Evolutionary conservation across 306 rosid species (phyloP).

Genomic region (Alnus glutinosa): DNA sequence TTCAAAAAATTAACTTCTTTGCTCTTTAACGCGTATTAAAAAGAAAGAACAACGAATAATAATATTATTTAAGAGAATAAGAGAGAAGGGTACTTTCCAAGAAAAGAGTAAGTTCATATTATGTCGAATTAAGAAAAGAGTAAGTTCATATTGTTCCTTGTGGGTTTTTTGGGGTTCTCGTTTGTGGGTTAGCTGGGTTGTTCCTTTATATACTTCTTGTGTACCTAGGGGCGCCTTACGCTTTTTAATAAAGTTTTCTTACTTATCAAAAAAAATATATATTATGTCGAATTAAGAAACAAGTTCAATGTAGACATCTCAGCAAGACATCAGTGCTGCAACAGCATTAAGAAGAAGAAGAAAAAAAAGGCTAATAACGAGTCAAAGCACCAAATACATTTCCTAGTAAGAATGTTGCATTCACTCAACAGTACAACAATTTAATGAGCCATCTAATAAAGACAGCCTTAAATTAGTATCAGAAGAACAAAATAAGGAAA

Average conservation of each 20-base stretch:
- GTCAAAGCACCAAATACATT: neutral
- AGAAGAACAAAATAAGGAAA: conserved; percentile 12
- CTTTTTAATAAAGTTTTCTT: too few relatives aligned
- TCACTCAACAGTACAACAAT: conserved; percentile 14
- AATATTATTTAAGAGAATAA: neutral
- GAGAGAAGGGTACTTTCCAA: neutral
- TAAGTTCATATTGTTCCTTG: too few relatives aligned
- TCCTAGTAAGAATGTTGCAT: neutral
- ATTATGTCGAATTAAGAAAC: neutral
- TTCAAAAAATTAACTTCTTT: neutral
- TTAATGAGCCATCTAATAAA: conserved; percentile 15
- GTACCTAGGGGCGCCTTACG: too few relatives aligned
- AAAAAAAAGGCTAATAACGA: neutral
- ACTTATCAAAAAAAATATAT: too few relatives aligned
- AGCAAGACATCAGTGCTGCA: neutral
- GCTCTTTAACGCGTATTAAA: neutral
- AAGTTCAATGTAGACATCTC: neutral
- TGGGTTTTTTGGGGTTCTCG: too few relatives aligned
- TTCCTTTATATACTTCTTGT: too few relatives aligned
- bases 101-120: neutral
- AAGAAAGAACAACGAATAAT: neutral
- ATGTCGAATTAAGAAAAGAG: neutral
- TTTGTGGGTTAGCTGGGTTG: too few relatives aligned
- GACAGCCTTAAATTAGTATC: conserved; percentile 14
- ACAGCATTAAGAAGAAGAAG: neutral